Base-by-base conservation (phyloP, 306 rosid species). In the Chamaecrista fasciculata region DNA sequence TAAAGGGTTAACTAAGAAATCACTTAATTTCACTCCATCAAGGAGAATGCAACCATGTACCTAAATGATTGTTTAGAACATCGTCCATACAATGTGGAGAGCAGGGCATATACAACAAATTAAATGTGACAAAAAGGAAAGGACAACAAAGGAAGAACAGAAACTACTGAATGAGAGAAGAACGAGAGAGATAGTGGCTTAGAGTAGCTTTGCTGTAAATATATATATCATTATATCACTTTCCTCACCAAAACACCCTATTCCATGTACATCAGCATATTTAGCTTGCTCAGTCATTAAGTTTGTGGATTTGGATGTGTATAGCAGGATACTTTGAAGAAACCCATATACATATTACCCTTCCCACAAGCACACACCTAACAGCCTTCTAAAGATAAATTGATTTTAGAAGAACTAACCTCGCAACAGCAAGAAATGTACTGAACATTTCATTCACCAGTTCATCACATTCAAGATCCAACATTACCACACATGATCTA, bases 401-500 rank as follows among this genome's bases (percentile, higher is more conserved):
- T 72, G 44, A n/a, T n/a, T n/a, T 49, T 57, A 56, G 26, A 69
- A 52, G 65, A 66, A 75, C 92, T 59, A 78, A 95, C 99, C 99
- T 95, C 86, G 89, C 96, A 81, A 89, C 97, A 0, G 83, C 79
- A 50, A 95, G 75, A 84, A 95, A 95, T 42, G 89, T 87, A 80
- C 81, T 79, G 90, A 95, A 89, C 95, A 95, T 95, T 73, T 89
- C 96, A 75, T 83, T 83, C 72, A 95, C 99, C 81, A 95, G 79
- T 75, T 87, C 96, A 75, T 91, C 86, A 73, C 99, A 95, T 83
- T 95, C 99, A 56, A 95, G 99, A 79, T 95, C 99, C 83, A 95
- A 77, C 97, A 95, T 95, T 70, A 95, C 99, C 70, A 95, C 99
- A 52, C 99, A 95, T 8, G 99, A 95, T 84, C 99, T 95, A 83